Conservation (phyloP, 345 rosid species). For the Rhodamnia rubescens region DNA sequence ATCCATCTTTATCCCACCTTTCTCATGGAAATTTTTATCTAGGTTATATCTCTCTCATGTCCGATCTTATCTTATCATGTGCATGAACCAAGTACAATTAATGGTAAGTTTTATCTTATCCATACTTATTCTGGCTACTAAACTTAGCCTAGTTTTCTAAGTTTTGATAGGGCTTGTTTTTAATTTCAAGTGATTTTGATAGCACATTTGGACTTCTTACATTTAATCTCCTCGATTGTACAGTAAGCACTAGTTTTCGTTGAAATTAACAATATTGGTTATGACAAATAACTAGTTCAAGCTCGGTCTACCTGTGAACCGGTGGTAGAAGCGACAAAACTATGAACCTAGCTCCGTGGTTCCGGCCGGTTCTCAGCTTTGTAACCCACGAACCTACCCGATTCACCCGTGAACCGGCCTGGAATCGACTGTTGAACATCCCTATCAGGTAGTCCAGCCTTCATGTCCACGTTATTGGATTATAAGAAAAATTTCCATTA, state of each 20-base stretch:
- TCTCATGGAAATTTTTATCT: neutral
- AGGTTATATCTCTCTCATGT: neutral
- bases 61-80: neutral
- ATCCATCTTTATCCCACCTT: neutral
- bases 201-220: neutral
- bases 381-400: neutral
- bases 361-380: neutral
- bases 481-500: neutral
- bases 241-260: neutral
- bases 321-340: neutral
- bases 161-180: neutral
- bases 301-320: neutral
- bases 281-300: neutral
- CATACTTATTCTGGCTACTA: neutral
- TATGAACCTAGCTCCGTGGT: neutral
- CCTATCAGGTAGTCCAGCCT: neutral
- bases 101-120: neutral
- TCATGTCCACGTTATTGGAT: neutral
- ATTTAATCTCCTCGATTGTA: neutral
- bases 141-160: neutral
- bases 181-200: neutral
- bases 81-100: neutral
- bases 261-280: neutral
- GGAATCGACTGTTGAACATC: neutral
- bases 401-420: neutral